Conservation (phyloP, 1,284 basidiomycete species). For the Sutorius eximius region DNA sequence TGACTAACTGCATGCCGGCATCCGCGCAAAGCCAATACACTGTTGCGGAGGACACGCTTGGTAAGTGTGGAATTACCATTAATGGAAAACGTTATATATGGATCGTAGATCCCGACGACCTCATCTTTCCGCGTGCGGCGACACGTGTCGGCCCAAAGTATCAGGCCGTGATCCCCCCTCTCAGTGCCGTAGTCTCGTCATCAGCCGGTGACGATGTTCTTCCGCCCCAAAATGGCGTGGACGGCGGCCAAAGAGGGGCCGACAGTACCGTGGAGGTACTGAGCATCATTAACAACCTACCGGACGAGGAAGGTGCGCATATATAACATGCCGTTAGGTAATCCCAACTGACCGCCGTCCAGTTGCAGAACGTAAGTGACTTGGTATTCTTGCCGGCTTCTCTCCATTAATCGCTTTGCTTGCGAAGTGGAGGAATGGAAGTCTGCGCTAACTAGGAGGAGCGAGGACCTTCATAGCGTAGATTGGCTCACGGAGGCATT, state of each 20-base stretch:
- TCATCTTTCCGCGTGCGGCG: constrained; percentile 89
- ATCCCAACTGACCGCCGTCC: constrained; percentile 15
- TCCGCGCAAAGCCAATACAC: constrained; percentile 71
- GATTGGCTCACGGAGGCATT: constrained; percentile 78
- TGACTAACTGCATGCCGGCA: constrained; percentile 15
- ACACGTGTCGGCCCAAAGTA: constrained; percentile 87
- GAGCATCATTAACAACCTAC: constrained; percentile 60
- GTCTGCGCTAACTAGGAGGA: constrained; percentile 48
- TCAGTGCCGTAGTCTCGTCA: constrained; percentile 33
- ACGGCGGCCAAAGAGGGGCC: constrained; percentile 63
- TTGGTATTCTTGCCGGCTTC: not conserved
- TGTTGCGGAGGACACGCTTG: constrained; percentile 87
- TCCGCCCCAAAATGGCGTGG: not conserved
- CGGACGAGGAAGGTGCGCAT: constrained; percentile 61
- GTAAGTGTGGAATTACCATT: constrained; percentile 43
- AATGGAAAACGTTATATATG: constrained; percentile 25
- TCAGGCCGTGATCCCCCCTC: constrained; percentile 65
- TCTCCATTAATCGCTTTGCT: constrained; percentile 10
- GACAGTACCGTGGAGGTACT: constrained; percentile 74
- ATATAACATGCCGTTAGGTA: constrained; percentile 17
- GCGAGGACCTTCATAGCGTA: constrained; percentile 54
- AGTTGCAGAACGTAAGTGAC: constrained; percentile 32
- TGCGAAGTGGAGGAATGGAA: constrained; percentile 62
- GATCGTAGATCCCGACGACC: constrained; percentile 81
- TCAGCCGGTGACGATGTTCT: constrained; percentile 38